These are phyloP conservation scores for Agaricales sp. DNA, from an alignment of 1,284 basidiomycete species.

Conservation along the genomic window DNA sequence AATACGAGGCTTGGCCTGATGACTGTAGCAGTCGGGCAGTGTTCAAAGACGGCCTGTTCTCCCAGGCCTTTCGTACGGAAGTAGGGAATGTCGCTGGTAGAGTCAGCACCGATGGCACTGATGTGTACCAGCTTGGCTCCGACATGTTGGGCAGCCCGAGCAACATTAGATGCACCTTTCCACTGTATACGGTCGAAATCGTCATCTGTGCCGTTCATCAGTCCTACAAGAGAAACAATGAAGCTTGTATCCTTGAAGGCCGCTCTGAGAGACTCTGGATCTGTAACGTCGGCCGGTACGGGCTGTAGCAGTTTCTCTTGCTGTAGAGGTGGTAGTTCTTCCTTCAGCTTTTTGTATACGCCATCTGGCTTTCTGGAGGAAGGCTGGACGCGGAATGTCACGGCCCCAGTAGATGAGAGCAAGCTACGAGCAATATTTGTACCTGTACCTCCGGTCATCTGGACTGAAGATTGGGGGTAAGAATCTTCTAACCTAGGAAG, in stretches of 20 bases:
- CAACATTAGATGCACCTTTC: conserved; percentile 56
- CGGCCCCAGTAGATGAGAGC: conserved; percentile 17
- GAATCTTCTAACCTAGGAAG: conserved; percentile 39
- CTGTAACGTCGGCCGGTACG: conserved; percentile 42
- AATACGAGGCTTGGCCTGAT: conserved; percentile 63
- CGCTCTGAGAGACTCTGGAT: conserved; percentile 28
- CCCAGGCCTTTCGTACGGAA: conserved; percentile 54
- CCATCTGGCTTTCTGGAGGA: conserved; percentile 42
- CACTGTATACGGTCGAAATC: conserved; percentile 53
- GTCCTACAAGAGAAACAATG: conserved; percentile 55
- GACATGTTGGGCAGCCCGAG: conserved; percentile 30
- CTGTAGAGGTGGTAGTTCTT: conserved; percentile 14
- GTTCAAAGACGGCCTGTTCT: conserved; percentile 37
- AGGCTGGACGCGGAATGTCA: conserved; percentile 32
- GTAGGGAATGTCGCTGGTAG: conserved; percentile 37
- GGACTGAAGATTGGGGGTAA: conserved; percentile 3
- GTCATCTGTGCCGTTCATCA: conserved; percentile 43
- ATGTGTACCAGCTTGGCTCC: conserved; percentile 51
- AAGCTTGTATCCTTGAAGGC: conserved; percentile 43
- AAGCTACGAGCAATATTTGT: conserved; percentile 42
- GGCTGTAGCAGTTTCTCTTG: conserved; percentile 30
- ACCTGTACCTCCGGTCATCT: conserved; percentile 23
- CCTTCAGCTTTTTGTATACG: conserved; percentile 22
- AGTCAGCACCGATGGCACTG: conserved; percentile 51
- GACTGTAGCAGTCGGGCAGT: conserved; percentile 46